These are phyloP conservation scores for Cenchrus purpureus DNA, from an alignment of 176 grass and related monocot species.

Conservation along the genomic window DNA sequence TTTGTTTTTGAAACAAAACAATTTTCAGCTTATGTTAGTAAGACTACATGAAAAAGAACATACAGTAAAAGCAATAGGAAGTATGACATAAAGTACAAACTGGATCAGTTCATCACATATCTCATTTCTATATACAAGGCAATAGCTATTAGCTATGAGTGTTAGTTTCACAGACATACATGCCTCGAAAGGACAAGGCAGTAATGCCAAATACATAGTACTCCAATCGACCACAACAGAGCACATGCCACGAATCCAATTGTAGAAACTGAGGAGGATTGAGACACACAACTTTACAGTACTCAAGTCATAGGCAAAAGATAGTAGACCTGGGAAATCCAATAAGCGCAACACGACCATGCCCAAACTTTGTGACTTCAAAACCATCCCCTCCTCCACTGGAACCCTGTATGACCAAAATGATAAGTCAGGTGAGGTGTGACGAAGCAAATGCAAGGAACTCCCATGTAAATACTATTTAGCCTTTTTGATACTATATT, in stretches of 20 bases:
- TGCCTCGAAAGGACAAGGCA: constrained; percentile 28
- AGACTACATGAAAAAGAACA: background rate
- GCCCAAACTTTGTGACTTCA: constrained; percentile 99
- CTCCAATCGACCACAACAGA: constrained; percentile 21
- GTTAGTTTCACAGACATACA: constrained; percentile 36
- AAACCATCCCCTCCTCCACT: constrained; percentile 93
- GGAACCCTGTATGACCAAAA: constrained; percentile 68
- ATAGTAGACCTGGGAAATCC: constrained; percentile 90
- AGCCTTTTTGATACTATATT: background rate
- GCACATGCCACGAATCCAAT: background rate
- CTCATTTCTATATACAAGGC: constrained; percentile 8
- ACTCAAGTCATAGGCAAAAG: constrained; percentile 18
- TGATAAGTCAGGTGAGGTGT: constrained; percentile 17
- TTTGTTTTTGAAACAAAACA: background rate
- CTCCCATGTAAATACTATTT: background rate
- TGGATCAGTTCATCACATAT: constrained; percentile 16
- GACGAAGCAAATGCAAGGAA: background rate
- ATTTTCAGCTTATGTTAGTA: constrained; percentile 22
- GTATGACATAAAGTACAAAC: background rate
- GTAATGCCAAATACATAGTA: background rate
- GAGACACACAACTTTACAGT: background rate
- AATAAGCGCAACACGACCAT: constrained; percentile 97
- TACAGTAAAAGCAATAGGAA: background rate
- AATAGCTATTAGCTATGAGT: background rate
- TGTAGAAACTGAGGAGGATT: background rate